Conservation (phyloP, 257 asterid species). For the Sherardia arvensis region DNA sequence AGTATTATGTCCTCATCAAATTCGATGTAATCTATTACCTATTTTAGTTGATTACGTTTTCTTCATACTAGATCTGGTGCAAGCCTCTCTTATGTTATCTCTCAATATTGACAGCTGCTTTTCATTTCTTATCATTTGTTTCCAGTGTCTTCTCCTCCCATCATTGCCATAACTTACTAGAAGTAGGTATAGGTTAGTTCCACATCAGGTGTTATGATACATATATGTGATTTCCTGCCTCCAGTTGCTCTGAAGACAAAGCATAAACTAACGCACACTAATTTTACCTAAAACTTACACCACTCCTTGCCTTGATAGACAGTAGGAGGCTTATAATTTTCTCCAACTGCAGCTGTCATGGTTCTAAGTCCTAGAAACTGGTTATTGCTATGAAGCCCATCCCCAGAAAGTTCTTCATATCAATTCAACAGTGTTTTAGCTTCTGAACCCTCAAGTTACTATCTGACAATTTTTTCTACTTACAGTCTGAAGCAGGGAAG, state of each 20-base stretch:
- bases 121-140: background rate
- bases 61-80: background rate
- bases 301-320: background rate
- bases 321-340: background rate
- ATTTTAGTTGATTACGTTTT: background rate
- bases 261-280: background rate
- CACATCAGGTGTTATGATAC: background rate
- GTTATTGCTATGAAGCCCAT: conserved; percentile 1
- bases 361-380: background rate
- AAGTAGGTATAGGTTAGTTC: background rate
- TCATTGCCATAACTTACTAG: background rate
- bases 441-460: background rate
- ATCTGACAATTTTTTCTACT: conserved; percentile 19
- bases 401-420: background rate
- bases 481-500: conserved; percentile 81
- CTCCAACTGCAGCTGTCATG: background rate
- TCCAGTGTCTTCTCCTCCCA: background rate
- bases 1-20: background rate
- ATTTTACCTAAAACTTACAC: background rate
- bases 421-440: background rate
- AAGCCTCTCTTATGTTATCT: background rate
- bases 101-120: background rate
- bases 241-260: background rate
- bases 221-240: background rate
- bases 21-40: background rate